Percentiles rank a stretch among this genome's conserved stretches.
These are phyloP conservation scores for Termitomyces heimii DNA, from an alignment of 768 basidiomycete genomes.

Conservation along the genomic window DNA sequence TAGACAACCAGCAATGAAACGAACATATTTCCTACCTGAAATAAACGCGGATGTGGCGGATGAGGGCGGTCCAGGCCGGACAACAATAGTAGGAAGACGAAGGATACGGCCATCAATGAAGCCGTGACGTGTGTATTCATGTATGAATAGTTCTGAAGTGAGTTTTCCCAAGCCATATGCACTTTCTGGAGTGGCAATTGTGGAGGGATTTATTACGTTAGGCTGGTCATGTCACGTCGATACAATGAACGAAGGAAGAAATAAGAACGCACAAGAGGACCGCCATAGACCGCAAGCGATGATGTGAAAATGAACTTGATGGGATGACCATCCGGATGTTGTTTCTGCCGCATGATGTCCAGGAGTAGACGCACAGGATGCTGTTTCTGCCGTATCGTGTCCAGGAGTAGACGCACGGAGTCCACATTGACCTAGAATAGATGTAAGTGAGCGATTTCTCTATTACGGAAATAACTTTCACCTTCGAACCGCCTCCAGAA, in stretches of 20 bases:
- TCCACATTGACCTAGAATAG: conserved; percentile 44
- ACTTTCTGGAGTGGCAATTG: conserved; percentile 48
- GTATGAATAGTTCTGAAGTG: conserved; percentile 49
- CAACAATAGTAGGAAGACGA: conserved; percentile 54
- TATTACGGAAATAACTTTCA: conserved; percentile 3
- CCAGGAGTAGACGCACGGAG: conserved; percentile 42
- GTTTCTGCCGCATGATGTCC: conserved; percentile 26
- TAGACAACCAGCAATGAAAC: not conserved
- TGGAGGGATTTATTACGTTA: conserved; percentile 37
- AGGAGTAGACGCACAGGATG: conserved; percentile 33
- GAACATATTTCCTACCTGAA: conserved; percentile 29
- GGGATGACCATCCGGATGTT: conserved; percentile 14
- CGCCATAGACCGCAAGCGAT: conserved; percentile 57
- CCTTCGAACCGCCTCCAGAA: conserved; percentile 50
- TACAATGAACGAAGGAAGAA: not conserved
- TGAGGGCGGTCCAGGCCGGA: conserved; percentile 48
- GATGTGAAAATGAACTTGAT: conserved; percentile 57
- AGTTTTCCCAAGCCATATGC: conserved; percentile 56
- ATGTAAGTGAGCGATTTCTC: not conserved
- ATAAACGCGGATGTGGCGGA: conserved; percentile 53
- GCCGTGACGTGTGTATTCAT: conserved; percentile 54
- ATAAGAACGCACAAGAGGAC: conserved; percentile 31
- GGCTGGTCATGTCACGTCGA: conserved; percentile 21
- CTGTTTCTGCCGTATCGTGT: conserved; percentile 25
- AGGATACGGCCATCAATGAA: conserved; percentile 55